Conservation (phyloP, 495 filamentous ascomycete genomes). For the Talaromyces adpressus region DNA sequence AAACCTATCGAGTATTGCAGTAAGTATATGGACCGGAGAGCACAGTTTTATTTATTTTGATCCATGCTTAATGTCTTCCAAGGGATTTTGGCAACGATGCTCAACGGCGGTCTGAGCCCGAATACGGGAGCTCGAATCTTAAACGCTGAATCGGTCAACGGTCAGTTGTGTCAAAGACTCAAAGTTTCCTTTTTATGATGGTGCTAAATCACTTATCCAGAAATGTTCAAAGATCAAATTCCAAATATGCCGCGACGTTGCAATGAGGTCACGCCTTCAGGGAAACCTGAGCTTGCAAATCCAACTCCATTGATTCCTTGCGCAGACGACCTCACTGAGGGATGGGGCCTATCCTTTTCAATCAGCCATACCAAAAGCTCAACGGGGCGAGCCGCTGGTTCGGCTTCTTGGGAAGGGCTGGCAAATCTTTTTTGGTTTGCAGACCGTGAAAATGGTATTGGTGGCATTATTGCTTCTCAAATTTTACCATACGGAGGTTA, state of each 20-base stretch:
- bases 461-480: conserved; percentile 48
- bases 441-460: conserved; percentile 52
- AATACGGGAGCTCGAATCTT: conserved; percentile 37
- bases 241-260: conserved; percentile 44
- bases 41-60: neutral
- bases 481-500: conserved; percentile 45
- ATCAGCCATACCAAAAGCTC: conserved; percentile 25
- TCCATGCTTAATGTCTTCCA: conserved; percentile 1
- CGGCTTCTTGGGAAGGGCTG: conserved; percentile 50
- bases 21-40: conserved; percentile 18
- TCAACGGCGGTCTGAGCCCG: conserved; percentile 38
- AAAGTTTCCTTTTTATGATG: neutral
- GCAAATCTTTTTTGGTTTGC: conserved; percentile 56
- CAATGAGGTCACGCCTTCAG: conserved; percentile 30
- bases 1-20: conserved; percentile 42
- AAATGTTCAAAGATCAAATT: conserved; percentile 49
- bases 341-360: conserved; percentile 55
- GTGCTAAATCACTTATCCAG: conserved; percentile 29
- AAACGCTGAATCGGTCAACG: conserved; percentile 34
- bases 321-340: conserved; percentile 42
- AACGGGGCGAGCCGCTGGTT: conserved; percentile 44
- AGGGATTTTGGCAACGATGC: conserved; percentile 29
- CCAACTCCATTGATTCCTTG: conserved; percentile 42
- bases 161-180: neutral
- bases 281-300: conserved; percentile 44